These are phyloP conservation scores for Sphenostylis stenocarpa DNA, from an alignment of 306 rosid species.

Conservation along the genomic window DNA sequence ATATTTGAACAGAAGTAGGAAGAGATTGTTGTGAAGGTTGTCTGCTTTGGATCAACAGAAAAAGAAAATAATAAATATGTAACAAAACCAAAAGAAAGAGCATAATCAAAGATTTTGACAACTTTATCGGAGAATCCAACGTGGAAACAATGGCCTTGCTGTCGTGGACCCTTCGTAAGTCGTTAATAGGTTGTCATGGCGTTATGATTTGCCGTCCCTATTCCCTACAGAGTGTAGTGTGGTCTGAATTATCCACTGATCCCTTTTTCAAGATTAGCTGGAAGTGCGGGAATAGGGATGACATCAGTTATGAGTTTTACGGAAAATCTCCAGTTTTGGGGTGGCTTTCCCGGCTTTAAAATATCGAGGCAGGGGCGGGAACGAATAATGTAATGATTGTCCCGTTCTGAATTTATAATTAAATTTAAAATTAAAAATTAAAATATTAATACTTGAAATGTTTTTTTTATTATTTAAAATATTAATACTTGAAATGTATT, in stretches of 20 bases:
- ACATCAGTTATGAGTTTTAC: too few species aligned
- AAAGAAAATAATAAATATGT: not conserved
- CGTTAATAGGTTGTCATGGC: constrained; percentile 28
- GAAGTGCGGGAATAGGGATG: constrained; percentile 31
- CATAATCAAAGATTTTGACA: not conserved
- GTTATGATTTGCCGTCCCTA: constrained; percentile 36
- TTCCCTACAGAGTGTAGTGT: constrained; percentile 15
- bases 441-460: too few species aligned
- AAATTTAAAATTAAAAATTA: too few species aligned
- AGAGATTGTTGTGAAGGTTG: too few species aligned
- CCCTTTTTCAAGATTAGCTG: constrained; percentile 19
- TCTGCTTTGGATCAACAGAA: not conserved
- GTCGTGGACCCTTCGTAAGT: constrained; percentile 32
- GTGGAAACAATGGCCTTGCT: constrained; percentile 23
- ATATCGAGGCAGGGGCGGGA: too few species aligned
- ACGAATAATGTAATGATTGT: too few species aligned
- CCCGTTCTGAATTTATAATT: too few species aligned
- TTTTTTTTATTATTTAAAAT: too few species aligned
- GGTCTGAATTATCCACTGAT: constrained; percentile 40
- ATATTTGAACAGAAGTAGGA: not conserved
- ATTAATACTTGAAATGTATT: too few species aligned
- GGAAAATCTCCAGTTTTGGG: too few species aligned
- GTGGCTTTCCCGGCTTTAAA: too few species aligned
- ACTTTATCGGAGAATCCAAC: not conserved
- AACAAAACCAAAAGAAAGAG: not conserved